A percentile compares a stretch with the other conserved stretches of the same genome.
These are phyloP conservation scores for Chrysosporium keratinophilum DNA, from an alignment of 2,329 filamentous ascomycete species.

Conservation along the genomic window DNA sequence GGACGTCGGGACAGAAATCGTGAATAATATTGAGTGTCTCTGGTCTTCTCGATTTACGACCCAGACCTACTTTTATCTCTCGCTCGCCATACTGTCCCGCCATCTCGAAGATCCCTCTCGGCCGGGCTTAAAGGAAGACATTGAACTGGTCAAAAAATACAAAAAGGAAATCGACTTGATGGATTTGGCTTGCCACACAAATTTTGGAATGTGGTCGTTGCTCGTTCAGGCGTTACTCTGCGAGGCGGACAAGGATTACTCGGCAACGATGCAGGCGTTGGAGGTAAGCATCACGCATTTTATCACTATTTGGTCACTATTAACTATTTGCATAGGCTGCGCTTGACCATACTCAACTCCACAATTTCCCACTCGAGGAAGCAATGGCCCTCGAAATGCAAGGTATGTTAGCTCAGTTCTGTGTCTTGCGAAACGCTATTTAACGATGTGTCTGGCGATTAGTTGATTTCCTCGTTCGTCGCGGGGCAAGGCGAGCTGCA, in stretches of 20 bases:
- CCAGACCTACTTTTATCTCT: constrained; percentile 38
- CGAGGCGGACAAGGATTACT: constrained; percentile 40
- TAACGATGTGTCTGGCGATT: constrained; percentile 32
- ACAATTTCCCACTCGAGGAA: constrained; percentile 50
- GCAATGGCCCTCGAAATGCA: constrained; percentile 52
- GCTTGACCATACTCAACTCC: constrained; percentile 50
- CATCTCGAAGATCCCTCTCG: constrained; percentile 35
- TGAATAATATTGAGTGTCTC: constrained; percentile 34
- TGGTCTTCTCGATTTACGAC: constrained; percentile 39
- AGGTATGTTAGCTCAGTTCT: constrained; percentile 24
- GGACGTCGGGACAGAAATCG: constrained; percentile 33
- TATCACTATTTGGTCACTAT: neutral
- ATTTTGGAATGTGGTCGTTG: constrained; percentile 49
- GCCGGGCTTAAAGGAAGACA: constrained; percentile 37
- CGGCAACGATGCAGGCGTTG: constrained; percentile 35
- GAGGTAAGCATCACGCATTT: constrained; percentile 20
- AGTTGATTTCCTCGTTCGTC: constrained; percentile 47
- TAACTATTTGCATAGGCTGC: constrained; percentile 42
- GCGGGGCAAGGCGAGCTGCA: constrained; percentile 49
- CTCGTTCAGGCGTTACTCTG: constrained; percentile 47
- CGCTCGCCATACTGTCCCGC: constrained; percentile 35
- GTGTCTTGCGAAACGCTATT: neutral
- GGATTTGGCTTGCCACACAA: constrained; percentile 46
- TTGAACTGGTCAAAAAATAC: constrained; percentile 41
- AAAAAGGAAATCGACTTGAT: constrained; percentile 45